Conservation (phyloP, 2,329 filamentous ascomycete species). For the Pseudocercospora fuligena region DNA sequence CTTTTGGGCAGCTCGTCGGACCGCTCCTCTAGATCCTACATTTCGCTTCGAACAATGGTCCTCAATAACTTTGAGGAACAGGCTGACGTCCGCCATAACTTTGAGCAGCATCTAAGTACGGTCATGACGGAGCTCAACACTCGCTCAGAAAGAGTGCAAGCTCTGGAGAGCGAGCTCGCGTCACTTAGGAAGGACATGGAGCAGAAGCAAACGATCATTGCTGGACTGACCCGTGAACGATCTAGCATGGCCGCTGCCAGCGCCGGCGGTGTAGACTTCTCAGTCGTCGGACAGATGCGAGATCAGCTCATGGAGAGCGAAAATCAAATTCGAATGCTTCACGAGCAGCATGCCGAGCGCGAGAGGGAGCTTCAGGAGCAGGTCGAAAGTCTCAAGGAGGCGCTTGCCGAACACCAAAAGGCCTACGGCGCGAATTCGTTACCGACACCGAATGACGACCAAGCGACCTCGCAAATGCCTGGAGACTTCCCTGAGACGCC, state of each 20-base stretch:
- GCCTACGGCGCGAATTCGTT: slow-evolving; percentile 25
- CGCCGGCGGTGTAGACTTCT: slow-evolving; percentile 77
- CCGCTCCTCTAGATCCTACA: slow-evolving; percentile 87
- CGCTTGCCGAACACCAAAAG: slow-evolving; percentile 48
- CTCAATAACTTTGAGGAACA: slow-evolving; percentile 80
- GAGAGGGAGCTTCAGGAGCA: slow-evolving; percentile 77
- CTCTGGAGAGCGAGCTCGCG: slow-evolving; percentile 82
- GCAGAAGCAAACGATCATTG: slow-evolving; percentile 92
- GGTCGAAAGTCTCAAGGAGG: slow-evolving; percentile 68
- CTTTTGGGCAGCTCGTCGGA: slow-evolving; percentile 61
- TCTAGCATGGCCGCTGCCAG: slow-evolving; percentile 81
- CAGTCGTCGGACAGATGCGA: slow-evolving; percentile 82
- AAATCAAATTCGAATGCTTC: slow-evolving; percentile 72
- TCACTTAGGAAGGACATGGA: slow-evolving; percentile 95
- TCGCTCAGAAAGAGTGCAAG: slow-evolving; percentile 86
- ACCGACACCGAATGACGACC: slow-evolving; percentile 31
- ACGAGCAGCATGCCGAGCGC: slow-evolving; percentile 71
- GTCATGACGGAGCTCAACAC: slow-evolving; percentile 90
- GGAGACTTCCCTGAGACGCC: slow-evolving; percentile 47
- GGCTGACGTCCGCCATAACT: slow-evolving; percentile 86
- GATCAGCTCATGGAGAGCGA: slow-evolving; percentile 89
- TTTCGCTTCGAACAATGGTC: slow-evolving; percentile 85
- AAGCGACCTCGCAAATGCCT: slow-evolving; percentile 38
- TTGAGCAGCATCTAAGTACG: slow-evolving; percentile 87
- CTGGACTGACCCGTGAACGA: slow-evolving; percentile 87